These are phyloP conservation scores for Corylus americana DNA, from an alignment of 306 rosid species.

Conservation along the genomic window DNA sequence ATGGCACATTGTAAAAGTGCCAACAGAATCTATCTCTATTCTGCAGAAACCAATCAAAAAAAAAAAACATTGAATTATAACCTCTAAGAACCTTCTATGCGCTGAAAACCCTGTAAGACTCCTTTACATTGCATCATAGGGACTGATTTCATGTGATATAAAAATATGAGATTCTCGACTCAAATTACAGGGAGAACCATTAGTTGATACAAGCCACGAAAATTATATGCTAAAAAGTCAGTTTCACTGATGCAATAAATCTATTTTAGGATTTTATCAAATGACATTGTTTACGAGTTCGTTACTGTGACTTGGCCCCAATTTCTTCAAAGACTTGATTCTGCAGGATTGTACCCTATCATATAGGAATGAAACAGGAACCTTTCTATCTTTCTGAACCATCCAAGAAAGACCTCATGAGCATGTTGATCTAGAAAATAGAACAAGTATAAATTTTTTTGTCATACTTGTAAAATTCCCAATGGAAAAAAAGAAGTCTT, in stretches of 20 bases:
- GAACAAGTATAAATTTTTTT: background rate
- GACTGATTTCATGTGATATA: background rate
- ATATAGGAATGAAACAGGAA: background rate
- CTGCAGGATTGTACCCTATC: background rate
- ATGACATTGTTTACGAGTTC: background rate
- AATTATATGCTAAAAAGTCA: background rate
- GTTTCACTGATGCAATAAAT: background rate
- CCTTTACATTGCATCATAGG: background rate
- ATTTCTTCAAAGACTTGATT: background rate
- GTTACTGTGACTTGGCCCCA: background rate
- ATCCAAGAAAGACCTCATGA: background rate
- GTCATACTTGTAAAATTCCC: background rate
- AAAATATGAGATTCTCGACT: background rate
- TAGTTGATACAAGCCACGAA: background rate
- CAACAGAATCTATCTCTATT: constrained; percentile 93
- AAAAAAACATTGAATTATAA: background rate
- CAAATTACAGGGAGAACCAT: background rate
- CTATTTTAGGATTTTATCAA: background rate
- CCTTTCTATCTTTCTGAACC: background rate
- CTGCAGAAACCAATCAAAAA: constrained; percentile 44
- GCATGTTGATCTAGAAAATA: background rate
- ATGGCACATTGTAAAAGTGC: constrained; percentile 94
- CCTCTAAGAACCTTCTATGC: background rate
- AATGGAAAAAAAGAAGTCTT: background rate
- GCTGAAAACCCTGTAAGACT: background rate